Conservation (phyloP, 495 filamentous ascomycete species). For the Xanthoparmelia taractica region DNA sequence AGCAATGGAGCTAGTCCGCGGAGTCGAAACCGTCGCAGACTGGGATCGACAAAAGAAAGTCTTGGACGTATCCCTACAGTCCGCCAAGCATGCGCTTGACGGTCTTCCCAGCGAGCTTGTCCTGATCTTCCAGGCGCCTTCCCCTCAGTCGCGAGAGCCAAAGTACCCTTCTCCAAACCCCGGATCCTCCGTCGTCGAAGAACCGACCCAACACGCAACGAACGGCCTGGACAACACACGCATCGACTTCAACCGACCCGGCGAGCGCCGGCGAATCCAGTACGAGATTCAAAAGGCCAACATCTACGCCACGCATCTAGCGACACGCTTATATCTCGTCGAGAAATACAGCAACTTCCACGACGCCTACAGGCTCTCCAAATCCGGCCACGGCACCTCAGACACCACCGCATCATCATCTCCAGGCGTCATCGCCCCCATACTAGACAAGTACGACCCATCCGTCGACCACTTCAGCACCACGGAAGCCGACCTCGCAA, state of each 20-base stretch:
- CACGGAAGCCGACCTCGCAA: constrained; percentile 48
- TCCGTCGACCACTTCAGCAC: constrained; percentile 33
- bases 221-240: constrained; percentile 6
- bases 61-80: constrained; percentile 52
- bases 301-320: constrained; percentile 66
- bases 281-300: constrained; percentile 81
- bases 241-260: constrained; percentile 25
- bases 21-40: constrained; percentile 58
- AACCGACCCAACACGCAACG: constrained; percentile 1
- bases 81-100: constrained; percentile 52
- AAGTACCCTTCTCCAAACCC: constrained; percentile 18
- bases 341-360: constrained; percentile 69
- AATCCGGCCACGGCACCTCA: neutral
- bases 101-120: constrained; percentile 54
- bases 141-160: constrained; percentile 12
- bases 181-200: constrained; percentile 18
- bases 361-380: constrained; percentile 38
- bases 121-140: constrained; percentile 32
- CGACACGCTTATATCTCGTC: constrained; percentile 69
- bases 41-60: constrained; percentile 63
- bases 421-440: constrained; percentile 16
- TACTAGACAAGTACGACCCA: constrained; percentile 30
- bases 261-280: constrained; percentile 52
- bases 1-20: constrained; percentile 66
- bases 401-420: neutral